Base-by-base conservation (phyloP, 1,284 basidiomycete species). In the Ganoderma sinense region DNA sequence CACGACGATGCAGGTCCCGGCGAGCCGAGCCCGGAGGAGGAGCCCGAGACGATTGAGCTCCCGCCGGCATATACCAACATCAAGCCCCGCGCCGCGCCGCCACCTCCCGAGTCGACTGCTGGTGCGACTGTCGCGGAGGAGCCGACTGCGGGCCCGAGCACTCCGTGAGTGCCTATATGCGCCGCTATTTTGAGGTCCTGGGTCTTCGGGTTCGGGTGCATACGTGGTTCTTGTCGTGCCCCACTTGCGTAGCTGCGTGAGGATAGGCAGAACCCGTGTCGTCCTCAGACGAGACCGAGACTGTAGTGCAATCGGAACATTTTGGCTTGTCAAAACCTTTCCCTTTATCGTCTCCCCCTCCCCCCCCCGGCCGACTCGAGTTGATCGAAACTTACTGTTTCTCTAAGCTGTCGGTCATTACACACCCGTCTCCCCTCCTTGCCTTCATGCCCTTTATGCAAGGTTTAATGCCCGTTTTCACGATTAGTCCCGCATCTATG, bases 1-100 rank as follows among this genome's bases (percentile, higher is more conserved):
- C 93, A 95, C 74, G 92, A 94, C 71, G 93, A 95, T 76, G 93
- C 90, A 0, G 93, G 93, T 0, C 87, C 87, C 6, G 68, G 77
- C 55, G 69, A 78, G 23, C 65, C 71, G 33, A 65, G 61, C 4
- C 67, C 78, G 56, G 81, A 79, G 2, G 80, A 81, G 40, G 86
- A 88, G 71, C 75, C 86, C 11, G 92, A 93, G 78, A 94, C 92
- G 61, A 87, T 94, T 51, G 93, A 94, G 80, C 84, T 94, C 60
- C 93, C 93, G 18, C 93, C 93, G 6, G 92, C 93, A 45, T 94
- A 94, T 79, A 92, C 90, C 64, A 78, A 83, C 53, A 73, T 82
- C 43, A 67, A 48, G 53, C 64, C 64, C 6, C 51, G 53, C 23
- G 13, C 48, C n/a, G 45, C 13, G 29, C 33, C 48, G 14, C n/a